Evolutionary conservation across 2,329 filamentous ascomycete genomes (phyloP).

Genomic region (Aschersonia sp.): DNA sequence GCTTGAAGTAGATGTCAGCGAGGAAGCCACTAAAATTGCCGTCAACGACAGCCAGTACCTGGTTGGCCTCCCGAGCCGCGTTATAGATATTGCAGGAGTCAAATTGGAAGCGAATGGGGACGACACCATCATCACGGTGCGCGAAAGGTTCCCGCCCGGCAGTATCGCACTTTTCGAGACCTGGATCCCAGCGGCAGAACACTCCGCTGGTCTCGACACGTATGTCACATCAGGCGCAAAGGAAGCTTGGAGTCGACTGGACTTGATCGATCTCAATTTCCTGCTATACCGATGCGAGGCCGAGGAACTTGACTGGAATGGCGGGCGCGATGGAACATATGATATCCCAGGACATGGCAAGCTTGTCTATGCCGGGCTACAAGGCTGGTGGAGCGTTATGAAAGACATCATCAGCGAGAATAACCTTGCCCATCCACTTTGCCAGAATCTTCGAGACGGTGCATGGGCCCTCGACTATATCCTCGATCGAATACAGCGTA

Average conservation of each 20-base stretch:
- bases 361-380: constrained; percentile 88
- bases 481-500: constrained; percentile 59
- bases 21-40: constrained; percentile 50
- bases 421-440: constrained; percentile 82
- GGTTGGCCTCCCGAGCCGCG: constrained; percentile 70
- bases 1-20: constrained; percentile 70
- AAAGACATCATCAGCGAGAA: constrained; percentile 77
- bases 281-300: constrained; percentile 82
- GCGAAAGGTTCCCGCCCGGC: constrained; percentile 76
- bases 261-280: constrained; percentile 78
- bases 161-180: constrained; percentile 94
- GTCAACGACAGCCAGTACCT: constrained; percentile 57
- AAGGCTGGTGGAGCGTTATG: constrained; percentile 94
- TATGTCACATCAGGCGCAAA: constrained; percentile 74
- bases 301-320: constrained; percentile 68
- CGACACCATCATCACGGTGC: constrained; percentile 66
- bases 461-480: constrained; percentile 90
- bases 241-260: constrained; percentile 60
- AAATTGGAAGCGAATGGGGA: constrained; percentile 56
- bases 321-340: constrained; percentile 75
- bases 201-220: constrained; percentile 68
- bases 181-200: constrained; percentile 80
- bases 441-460: constrained; percentile 80
- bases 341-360: constrained; percentile 70
- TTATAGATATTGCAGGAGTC: constrained; percentile 60